Base-by-base conservation (phyloP, 768 basidiomycete genomes). In the Lepiota venenata region DNA sequence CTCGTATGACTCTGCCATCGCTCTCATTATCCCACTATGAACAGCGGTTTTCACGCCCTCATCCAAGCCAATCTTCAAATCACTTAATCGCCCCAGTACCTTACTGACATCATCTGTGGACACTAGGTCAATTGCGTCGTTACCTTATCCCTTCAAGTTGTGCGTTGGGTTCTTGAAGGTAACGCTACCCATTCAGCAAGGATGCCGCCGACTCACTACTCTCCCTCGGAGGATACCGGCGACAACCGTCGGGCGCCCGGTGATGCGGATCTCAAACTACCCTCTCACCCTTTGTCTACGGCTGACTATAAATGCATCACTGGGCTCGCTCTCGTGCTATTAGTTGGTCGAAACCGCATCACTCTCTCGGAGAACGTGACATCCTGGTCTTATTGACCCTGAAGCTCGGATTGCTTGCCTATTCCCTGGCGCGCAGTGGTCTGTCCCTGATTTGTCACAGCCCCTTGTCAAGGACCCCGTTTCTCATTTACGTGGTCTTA, bases 241-340 rank as follows among this genome's bases (percentile, higher is more conserved):
- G 8, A 29, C 6, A 22, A 47, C 15, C 10, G 47, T 18, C 4
- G 18, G n/a, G 46, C 15, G 1, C 46, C 47, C 16, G 25, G 21
- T 47, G 46, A 40, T 25, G 39, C 39, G 1, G 59, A 60, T 16
- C 59, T 10, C 22, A 47, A 0, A 32, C 53, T 4, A 52, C 50
- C 53, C 6, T 51, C 74, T 14, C 57, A 7, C 50, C 66, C 78
- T 0, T 60, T 79, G 1, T 71, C 70, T 0, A 62, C 63, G 0
- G 49, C 59, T 0, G 57, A 72, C 52, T 44, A 77, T 14, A 52
- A 54, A 10, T 66, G 73, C 47, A 46, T 80, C 3, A 52, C 69
- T 16, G 71, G 66, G 2, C 61, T 80, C 1, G 75, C 75, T 1
- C 44, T 80, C 18, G 39, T 78, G 14, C 68, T 68, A 1, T 52